Base-by-base conservation (phyloP, 192 early-diverging fungal genomes). In the Funneliformis geosporum region DNA sequence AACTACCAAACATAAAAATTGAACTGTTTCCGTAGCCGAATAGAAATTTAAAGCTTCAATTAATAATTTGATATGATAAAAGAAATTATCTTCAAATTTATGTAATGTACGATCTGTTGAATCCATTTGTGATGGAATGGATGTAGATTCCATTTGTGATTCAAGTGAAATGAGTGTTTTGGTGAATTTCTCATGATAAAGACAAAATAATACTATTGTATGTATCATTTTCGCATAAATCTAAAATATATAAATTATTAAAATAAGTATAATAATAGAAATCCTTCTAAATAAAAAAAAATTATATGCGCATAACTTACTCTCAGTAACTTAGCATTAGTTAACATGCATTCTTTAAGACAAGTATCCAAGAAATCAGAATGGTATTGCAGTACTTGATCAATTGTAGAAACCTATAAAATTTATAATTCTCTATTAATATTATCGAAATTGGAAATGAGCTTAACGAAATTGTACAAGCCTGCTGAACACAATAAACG, bases 271-370 rank as follows among this genome's bases (percentile, higher is more conserved):
- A 12, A 46, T 43, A 23, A 11, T n/a, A 67, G 39, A 60, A 27
- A 28, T 50, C 16, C 38, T 25, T 74, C 8, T 0, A 23, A 66
- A 44, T 27, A 66, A 25, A 3, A 39, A 16, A 23, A n/a, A 43
- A 62, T 40, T 8, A 18, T 18, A 7, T 44, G 7, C 38, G 60
- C 50, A 65, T 80, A 60, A 47, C 76, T 85, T 89, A 95, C 93
- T 87, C 94, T 89, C 75, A 98, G 86, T 42, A 98, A 86, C 73
- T 94, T 95, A 16, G 88, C 83, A 60, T 94, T 93, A 10, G 93
- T 96, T 28, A 98, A 80, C 88, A 97, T 94, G 79, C 94, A 96
- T 81, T 98, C 93, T 81, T 94, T 95, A 46, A 98, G 88, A 70
- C 94, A 97, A 7, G 90, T 87, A 76, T 96, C 95, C 66, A 98